Conservation (phyloP, 73 alveolate species). For the Paramecium biaurelia region DNA sequence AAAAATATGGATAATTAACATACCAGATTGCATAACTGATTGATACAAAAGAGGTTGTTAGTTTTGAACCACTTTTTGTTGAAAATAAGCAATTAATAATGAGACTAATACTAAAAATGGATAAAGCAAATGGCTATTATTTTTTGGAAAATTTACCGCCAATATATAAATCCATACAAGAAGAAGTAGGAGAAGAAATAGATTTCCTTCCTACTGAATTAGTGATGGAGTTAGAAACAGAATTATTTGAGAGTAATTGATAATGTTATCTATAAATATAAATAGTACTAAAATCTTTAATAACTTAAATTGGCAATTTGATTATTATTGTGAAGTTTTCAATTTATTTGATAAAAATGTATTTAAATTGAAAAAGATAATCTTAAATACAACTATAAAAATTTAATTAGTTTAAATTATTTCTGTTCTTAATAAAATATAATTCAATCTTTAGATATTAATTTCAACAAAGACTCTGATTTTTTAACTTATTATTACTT, state of each 20-base stretch:
- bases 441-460: neutral
- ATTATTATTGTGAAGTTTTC: neutral
- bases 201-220: conserved; percentile 43
- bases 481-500: neutral
- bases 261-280: no score
- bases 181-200: conserved; percentile 31
- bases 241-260: conserved; percentile 1
- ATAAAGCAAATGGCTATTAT: conserved; percentile 25
- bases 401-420: no score
- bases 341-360: no score
- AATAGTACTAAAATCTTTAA: no score
- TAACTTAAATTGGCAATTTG: neutral
- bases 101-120: conserved; percentile 22
- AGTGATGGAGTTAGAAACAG: conserved; percentile 7
- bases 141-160: neutral
- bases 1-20: neutral
- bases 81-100: conserved; percentile 34
- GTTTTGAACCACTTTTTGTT: neutral
- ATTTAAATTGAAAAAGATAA: no score
- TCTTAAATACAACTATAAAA: no score
- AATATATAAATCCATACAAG: neutral
- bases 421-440: neutral
- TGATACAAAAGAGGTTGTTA: neutral
- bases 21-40: neutral
- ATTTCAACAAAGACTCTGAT: neutral